A percentile compares a stretch with the other conserved stretches of the same genome.
phyloP scores from a whole-genome alignment of 2,329 filamentous ascomycete genomes.

The Beauveria scarabaeidicola region DNA sequence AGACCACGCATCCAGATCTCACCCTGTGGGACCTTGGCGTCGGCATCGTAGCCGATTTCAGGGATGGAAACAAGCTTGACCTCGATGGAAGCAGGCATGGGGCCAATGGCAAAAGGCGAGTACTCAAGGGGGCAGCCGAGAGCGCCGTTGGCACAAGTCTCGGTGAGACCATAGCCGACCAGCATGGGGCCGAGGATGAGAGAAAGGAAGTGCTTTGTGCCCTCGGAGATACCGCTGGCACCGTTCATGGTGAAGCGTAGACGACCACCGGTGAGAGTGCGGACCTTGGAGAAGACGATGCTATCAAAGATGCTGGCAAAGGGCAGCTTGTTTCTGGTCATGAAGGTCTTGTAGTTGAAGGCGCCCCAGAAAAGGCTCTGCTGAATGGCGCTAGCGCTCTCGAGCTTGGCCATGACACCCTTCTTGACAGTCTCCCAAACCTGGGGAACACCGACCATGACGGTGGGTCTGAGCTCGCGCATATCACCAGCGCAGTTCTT shows the following conservation, averaged over 20 bases:
- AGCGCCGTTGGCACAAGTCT: slow-evolving; percentile 80
- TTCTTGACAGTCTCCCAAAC: slow-evolving; percentile 98
- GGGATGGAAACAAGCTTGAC: slow-evolving; percentile 86
- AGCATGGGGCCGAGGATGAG: slow-evolving; percentile 93
- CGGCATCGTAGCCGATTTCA: slow-evolving; percentile 76
- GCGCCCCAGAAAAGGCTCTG: slow-evolving; percentile 70
- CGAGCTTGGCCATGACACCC: slow-evolving; percentile 75
- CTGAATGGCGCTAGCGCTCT: slow-evolving; percentile 59
- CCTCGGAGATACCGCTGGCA: slow-evolving; percentile 79
- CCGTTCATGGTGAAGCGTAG: slow-evolving; percentile 91
- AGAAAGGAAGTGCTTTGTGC: slow-evolving; percentile 85
- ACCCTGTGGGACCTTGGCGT: slow-evolving; percentile 71
- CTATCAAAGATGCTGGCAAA: slow-evolving; percentile 65
- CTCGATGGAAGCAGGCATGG: slow-evolving; percentile 69
- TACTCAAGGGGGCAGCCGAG: slow-evolving; percentile 78
- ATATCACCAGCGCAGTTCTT: slow-evolving; percentile 91
- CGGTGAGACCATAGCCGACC: slow-evolving; percentile 85
- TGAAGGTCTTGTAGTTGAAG: slow-evolving; percentile 49
- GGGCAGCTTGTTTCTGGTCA: slow-evolving; percentile 52
- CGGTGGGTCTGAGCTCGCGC: slow-evolving; percentile 78
- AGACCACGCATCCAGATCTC: slow-evolving; percentile 84
- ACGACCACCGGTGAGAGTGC: slow-evolving; percentile 78
- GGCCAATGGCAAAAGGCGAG: slow-evolving; percentile 68
- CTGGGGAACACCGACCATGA: slow-evolving; percentile 89
- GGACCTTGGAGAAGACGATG: slow-evolving; percentile 86